phyloP scores from a whole-genome alignment of 1,284 basidiomycete genomes.

The Ceratobasidium sp. region DNA sequence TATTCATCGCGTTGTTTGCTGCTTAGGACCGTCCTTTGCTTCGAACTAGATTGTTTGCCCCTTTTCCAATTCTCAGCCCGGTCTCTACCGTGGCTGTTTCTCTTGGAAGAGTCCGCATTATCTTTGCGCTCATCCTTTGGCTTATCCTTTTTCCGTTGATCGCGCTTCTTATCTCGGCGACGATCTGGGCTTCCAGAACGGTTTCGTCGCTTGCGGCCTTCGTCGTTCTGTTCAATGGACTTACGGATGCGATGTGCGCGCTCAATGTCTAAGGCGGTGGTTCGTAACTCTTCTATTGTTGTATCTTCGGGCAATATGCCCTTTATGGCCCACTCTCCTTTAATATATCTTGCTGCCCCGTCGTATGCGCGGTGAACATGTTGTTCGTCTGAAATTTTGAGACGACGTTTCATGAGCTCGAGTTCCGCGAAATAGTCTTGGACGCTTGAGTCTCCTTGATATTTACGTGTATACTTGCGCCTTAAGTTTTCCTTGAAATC shows the following conservation, averaged over 20 bases:
- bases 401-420: neutral
- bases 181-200: neutral
- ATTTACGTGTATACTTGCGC: slow-evolving; percentile 42
- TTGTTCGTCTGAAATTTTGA: neutral
- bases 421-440: slow-evolving; percentile 51
- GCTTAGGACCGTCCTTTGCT: neutral
- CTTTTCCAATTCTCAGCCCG: neutral
- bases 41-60: neutral
- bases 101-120: no score
- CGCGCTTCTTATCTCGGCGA: slow-evolving; percentile 3
- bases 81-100: neutral
- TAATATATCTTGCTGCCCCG: neutral
- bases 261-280: slow-evolving; percentile 6
- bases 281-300: neutral
- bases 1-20: slow-evolving; percentile 20
- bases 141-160: neutral
- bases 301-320: neutral
- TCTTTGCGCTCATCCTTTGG: no score
- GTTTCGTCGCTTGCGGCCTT: neutral
- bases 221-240: neutral
- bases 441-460: slow-evolving; percentile 50
- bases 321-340: neutral
- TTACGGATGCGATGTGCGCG: neutral
- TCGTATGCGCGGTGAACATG: slow-evolving; percentile 1
- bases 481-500: slow-evolving; percentile 56